Base-by-base conservation (phyloP, 2,329 filamentous ascomycete genomes). In the Ceratocystis harringtonii region DNA sequence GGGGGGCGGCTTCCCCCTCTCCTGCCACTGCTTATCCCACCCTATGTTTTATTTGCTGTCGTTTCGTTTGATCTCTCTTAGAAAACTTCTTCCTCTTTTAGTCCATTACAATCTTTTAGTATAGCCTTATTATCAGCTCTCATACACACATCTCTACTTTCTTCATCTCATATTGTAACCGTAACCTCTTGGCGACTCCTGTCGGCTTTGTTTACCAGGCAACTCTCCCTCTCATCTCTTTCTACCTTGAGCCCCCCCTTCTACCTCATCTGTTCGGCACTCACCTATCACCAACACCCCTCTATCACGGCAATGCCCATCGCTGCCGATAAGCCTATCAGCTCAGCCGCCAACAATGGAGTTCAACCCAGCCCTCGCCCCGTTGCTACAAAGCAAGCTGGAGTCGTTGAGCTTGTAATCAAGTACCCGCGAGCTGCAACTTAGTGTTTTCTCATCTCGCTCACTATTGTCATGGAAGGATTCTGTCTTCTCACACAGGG, bases 391-490 rank as follows among this genome's bases (percentile, higher is more conserved):
- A 55, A 48, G 28, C 44, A 63, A 17, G 61, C 61, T 15, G 43
- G 61, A 2, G 30, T 66, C 17, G 17, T 61, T 8, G 41, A 55
- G 32, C 43, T 66, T 25, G 52, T 66, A n/a, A n/a, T 55, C 6
- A 48, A 28, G 43, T 67, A 67, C 32, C 66, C 66, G 32, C 63
- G 66, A 63, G 63, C 63, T 48, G 55, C 66, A 50, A 55, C 44
- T 17, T 67, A 64, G 66, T 67, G 66, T 48, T 63, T 67, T 52
- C 66, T 67, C 15, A 63, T 67, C 50, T 67, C 66, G 63, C 60
- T 67, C 44, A 68, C 67, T n/a, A 68, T 68, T 41, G 65, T 68
- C 17, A 68, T 68, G 67, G 67, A 68, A 41, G 67, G 67, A 22
- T 66, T 68, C 45, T 68, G 65, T 36, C 65, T 68, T 15, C 64